Evolutionary conservation across 257 asterid genomes (phyloP), one percentile per base, ranked within the genome.

Genomic region (Solanum chiquidenum): DNA sequence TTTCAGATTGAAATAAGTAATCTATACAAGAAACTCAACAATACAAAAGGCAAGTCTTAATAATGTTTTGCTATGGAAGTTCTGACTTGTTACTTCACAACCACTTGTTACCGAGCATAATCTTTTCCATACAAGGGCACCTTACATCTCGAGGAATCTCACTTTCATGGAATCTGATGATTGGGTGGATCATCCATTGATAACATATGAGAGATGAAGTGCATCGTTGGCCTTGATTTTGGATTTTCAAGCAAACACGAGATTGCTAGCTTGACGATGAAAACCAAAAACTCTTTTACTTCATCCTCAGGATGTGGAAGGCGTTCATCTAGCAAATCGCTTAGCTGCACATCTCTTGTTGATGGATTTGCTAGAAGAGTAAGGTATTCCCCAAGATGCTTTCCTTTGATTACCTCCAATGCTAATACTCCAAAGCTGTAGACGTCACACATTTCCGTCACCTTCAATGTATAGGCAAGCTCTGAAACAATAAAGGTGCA

Each of bases 351-450:
- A 42, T 35, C 55, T 33, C 55, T 68, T n/a, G 69, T n/a, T 3
- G 87, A 71, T 34, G 84, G 2, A 49, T 69, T 60, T 87, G 71
- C 12, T 5, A 87, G 33, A 5, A 23, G 35, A 38, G 29, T 9
- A 35, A 79, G 18, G 80, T 18, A 64, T 11, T 80, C 86, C 7
- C 83, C 71, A 5, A 20, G 83, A 80, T 87, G 89, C 25, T 87
- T 77, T 8, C 88, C 89, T 46, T 34, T 38, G 76, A 87, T 77
- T 71, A 87, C 58, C 83, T 87, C 89, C 85, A 87, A 77, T n/a
- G 86, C 76, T 27, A 87, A 27, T 14, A 87, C 80, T 87, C 89
- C 89, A 55, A 87, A 87, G 76, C 89, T 77, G 64, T 87, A 87
- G 25, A 87, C 89, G 14, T 87, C 89, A 64, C 89, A 87, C 75